Percentiles rank a stretch among this genome's conserved stretches.
These are phyloP conservation scores for Allomyces arbusculus DNA, from an alignment of 192 early-diverging fungal species.

Conservation along the genomic window DNA sequence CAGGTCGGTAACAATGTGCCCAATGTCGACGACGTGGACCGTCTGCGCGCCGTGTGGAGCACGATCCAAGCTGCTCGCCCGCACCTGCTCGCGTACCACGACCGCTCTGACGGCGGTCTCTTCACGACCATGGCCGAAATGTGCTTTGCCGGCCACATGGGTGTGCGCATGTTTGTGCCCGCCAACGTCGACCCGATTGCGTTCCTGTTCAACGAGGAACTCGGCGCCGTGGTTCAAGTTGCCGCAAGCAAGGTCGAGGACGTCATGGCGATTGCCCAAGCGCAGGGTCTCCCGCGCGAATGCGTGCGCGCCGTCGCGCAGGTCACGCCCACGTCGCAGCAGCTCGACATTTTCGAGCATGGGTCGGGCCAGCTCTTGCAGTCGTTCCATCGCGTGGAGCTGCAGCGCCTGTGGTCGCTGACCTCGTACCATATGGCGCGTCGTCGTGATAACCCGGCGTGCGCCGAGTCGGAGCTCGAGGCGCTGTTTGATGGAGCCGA, in stretches of 20 bases:
- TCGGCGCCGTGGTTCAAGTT: constrained; percentile 91
- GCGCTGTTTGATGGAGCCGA: constrained; percentile 44
- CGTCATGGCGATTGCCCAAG: constrained; percentile 24
- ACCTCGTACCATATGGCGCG: constrained; percentile 83
- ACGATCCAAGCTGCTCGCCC: constrained; percentile 34
- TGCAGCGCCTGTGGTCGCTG: constrained; percentile 73
- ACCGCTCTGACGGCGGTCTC: constrained; percentile 94
- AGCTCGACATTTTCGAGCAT: constrained; percentile 29
- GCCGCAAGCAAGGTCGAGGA: constrained; percentile 27
- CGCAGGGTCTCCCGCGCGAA: constrained; percentile 27
- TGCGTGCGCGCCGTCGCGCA: constrained; percentile 34
- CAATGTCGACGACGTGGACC: constrained; percentile 57
- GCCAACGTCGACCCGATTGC: constrained; percentile 23
- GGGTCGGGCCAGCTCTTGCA: neutral
- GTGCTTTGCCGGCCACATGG: constrained; percentile 86
- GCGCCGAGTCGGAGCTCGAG: constrained; percentile 67
- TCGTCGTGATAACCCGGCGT: constrained; percentile 71
- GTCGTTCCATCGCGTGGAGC: constrained; percentile 23
- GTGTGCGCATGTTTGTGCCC: constrained; percentile 35
- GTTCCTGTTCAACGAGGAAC: constrained; percentile 81
- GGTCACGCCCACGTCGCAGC: constrained; percentile 19
- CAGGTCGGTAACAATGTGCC: constrained; percentile 51
- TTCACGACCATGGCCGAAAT: constrained; percentile 84
- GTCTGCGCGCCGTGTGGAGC: constrained; percentile 61
- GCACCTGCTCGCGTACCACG: constrained; percentile 80